Base-by-base conservation (phyloP, 108 stramenopile species). In the Skeletonema menzelii region DNA sequence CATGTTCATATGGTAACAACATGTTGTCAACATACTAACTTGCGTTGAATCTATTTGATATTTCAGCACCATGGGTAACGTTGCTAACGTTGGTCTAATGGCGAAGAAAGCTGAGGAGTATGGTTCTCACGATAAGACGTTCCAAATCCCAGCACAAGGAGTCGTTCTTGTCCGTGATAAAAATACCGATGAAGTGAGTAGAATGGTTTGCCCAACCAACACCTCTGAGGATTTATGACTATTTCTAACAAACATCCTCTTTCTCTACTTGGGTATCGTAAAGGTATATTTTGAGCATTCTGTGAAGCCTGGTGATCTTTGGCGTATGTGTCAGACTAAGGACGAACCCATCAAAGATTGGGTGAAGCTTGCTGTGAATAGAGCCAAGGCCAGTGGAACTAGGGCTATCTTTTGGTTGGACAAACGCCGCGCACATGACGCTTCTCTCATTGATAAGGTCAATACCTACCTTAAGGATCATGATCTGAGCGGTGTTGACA, bases 91-190 rank as follows among this genome's bases (percentile, higher is more conserved):
- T 19, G 96, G 96, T 27, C 77, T 97, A 14, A 97, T 97, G 97
- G 97, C 97, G 11, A 86, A 92, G 32, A 89, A 97, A 80, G 97
- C 97, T 2, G 92, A 97, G 70, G 97, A 97, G 72, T 97, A 97
- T 67, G 97, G 97, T 11, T 92, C 90, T 10, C 97, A 97, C 68
- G 92, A 94, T 80, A 97, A 96, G 81, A 97, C 97, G 2, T 97
- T 97, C 70, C 88, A 96, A 72, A 81, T 94, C 19, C 67, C 89
- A 44, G 82, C 38, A 22, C 69, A 76, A 26, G 97, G 97, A 34
- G 79, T 66, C n/a, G 85, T 96, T 14, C 56, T 77, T 31, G 95
- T 96, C 46, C 77, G 67, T 8, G 95, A 93, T 79, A 91, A 94
- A 56, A 89, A 70, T 32, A 76, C 90, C 20, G 83, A 83, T 14